A percentile compares a stretch with the other conserved stretches of the same genome.
Evolutionary conservation across 1,284 basidiomycete genomes (phyloP).

Genomic region (Mycosarcoma mackinlayi): DNA sequence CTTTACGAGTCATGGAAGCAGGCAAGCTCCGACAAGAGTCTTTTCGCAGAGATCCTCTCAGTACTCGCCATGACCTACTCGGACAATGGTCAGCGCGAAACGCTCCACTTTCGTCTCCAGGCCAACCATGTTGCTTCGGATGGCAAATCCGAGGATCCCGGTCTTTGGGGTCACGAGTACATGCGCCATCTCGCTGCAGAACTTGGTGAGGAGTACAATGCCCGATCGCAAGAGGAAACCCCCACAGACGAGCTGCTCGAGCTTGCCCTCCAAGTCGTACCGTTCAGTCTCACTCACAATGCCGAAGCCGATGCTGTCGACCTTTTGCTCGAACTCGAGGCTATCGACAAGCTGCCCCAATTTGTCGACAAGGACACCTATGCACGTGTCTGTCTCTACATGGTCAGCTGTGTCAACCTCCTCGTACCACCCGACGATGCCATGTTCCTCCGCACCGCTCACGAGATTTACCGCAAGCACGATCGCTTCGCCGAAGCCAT

Average conservation of each 20-base stretch:
- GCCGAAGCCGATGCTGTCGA: constrained; percentile 99
- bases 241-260: constrained; percentile 69
- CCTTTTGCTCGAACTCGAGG: constrained; percentile 91
- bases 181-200: constrained; percentile 96
- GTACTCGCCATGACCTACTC: constrained; percentile 99
- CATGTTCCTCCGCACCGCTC: constrained; percentile 88
- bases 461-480: constrained; percentile 88
- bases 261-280: constrained; percentile 86
- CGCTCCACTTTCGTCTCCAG: constrained; percentile 72
- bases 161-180: constrained; percentile 98
- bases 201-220: constrained; percentile 89
- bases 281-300: constrained; percentile 91
- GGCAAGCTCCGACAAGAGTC: constrained; percentile 74
- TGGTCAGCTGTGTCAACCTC: constrained; percentile 91
- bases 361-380: constrained; percentile 79
- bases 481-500: constrained; percentile 92
- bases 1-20: constrained; percentile 60
- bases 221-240: constrained; percentile 62
- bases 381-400: constrained; percentile 93
- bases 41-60: constrained; percentile 97
- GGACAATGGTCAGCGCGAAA: constrained; percentile 93
- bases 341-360: constrained; percentile 74
- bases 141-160: constrained; percentile 75
- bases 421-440: constrained; percentile 93
- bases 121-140: constrained; percentile 49